These are phyloP conservation scores for Mayamaea pseudoterrestris DNA, from an alignment of 108 stramenopile species.

Conservation along the genomic window DNA sequence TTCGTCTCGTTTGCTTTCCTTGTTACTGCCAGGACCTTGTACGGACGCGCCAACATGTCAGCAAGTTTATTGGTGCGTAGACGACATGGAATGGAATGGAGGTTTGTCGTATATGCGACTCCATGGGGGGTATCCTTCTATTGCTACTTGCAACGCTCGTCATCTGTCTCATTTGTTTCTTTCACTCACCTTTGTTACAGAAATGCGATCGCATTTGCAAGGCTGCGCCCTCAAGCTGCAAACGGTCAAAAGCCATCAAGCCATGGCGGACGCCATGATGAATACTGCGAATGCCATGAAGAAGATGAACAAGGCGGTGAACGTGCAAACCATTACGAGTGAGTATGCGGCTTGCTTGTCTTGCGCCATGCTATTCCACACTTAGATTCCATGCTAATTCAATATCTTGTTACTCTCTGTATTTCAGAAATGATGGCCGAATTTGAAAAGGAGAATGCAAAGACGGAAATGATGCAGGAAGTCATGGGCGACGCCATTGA, in stretches of 20 bases:
- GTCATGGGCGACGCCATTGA: conserved; percentile 93
- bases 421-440: conserved; percentile 98
- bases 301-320: conserved; percentile 91
- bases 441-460: conserved; percentile 91
- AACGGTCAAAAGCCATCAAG: conserved; percentile 89
- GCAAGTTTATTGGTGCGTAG: too few species aligned
- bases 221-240: conserved; percentile 89
- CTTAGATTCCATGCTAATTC: too few species aligned
- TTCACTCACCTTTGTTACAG: conserved; percentile 96
- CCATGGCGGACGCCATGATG: conserved; percentile 92
- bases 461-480: conserved; percentile 92
- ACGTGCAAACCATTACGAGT: conserved; percentile 84
- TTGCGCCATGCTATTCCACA: too few species aligned
- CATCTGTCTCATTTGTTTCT: too few species aligned
- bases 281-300: conserved; percentile 82
- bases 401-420: too few species aligned
- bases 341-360: too few species aligned
- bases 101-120: too few species aligned
- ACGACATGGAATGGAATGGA: too few species aligned
- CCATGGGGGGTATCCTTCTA: too few species aligned
- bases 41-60: conserved; percentile 83
- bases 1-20: too few species aligned
- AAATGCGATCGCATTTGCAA: conserved; percentile 91
- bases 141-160: too few species aligned
- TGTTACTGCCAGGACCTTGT: conserved; percentile 58